phyloP scores from a whole-genome alignment of 306 rosid species.

The Urtica urens region DNA sequence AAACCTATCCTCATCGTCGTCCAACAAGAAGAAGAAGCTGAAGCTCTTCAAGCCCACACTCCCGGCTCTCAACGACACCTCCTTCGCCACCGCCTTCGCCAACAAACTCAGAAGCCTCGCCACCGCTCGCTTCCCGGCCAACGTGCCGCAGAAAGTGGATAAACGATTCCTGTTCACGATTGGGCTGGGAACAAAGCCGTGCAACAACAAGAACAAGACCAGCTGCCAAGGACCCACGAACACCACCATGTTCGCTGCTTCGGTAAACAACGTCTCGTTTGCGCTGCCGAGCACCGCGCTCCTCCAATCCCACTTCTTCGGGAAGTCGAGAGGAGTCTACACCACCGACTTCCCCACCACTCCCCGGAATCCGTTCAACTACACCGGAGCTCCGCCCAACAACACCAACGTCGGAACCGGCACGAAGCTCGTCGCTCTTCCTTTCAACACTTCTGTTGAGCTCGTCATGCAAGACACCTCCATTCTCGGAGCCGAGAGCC shows the following conservation, averaged over 20 bases:
- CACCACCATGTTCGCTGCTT: constrained; percentile 57
- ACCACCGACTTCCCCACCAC: constrained; percentile 22
- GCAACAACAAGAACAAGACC: constrained; percentile 26
- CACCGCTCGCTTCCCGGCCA: constrained; percentile 37
- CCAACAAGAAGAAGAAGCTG: constrained; percentile 19
- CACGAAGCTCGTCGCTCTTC: constrained; percentile 40
- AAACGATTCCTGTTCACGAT: constrained; percentile 45
- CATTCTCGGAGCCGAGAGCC: constrained; percentile 47
- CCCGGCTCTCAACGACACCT: constrained; percentile 51
- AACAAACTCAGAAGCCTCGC: constrained; percentile 40
- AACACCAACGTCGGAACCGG: constrained; percentile 50
- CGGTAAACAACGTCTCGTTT: constrained; percentile 52
- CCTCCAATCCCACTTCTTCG: constrained; percentile 45
- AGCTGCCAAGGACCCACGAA: constrained; percentile 59
- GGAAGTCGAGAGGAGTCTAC: constrained; percentile 34
- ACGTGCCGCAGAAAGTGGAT: constrained; percentile 55
- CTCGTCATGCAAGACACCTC: constrained; percentile 47
- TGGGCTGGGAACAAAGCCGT: constrained; percentile 52
- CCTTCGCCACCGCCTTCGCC: constrained; percentile 35
- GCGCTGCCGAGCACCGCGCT: constrained; percentile 37
- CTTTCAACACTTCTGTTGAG: constrained; percentile 49
- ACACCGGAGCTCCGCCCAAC: constrained; percentile 45
- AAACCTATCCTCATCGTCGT: constrained; percentile 8
- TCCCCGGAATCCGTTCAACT: constrained; percentile 40
- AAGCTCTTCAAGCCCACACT: constrained; percentile 34